phyloP scores from a whole-genome alignment of 228 moss, liverwort and hornwort species.

The Sphagnum magellanicum region DNA sequence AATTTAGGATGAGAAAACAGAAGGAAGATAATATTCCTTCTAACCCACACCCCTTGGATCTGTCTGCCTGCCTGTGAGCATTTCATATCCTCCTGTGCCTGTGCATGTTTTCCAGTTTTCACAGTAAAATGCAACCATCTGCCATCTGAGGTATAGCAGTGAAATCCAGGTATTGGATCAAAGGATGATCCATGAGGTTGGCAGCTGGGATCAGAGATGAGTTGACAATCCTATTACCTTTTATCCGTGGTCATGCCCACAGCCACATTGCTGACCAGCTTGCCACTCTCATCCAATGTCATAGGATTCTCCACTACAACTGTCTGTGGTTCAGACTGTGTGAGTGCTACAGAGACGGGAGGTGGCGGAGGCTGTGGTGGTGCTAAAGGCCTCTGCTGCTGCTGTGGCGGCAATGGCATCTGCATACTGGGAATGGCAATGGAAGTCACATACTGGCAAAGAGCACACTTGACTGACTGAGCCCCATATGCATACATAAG shows the following conservation, averaged over 20 bases:
- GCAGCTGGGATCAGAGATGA: too few relatives aligned
- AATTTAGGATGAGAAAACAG: too few relatives aligned
- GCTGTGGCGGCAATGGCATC: conserved; percentile 19
- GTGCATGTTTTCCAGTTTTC: too few relatives aligned
- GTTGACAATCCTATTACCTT: conserved; percentile 19
- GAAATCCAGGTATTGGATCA: too few relatives aligned
- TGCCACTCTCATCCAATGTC: conserved; percentile 55
- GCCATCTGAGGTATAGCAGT: too few relatives aligned
- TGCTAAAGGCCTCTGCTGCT: conserved; percentile 14
- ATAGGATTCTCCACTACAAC: conserved; percentile 54
- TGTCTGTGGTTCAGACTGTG: conserved; percentile 24
- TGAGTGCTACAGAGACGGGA: neutral
- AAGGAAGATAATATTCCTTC: too few relatives aligned
- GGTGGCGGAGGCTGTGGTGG: conserved; percentile 3
- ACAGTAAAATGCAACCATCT: too few relatives aligned
- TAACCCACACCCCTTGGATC: too few relatives aligned
- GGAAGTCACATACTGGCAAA: conserved; percentile 76
- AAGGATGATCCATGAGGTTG: too few relatives aligned
- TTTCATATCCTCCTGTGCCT: too few relatives aligned
- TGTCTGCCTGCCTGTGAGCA: too few relatives aligned
- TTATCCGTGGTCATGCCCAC: conserved; percentile 56
- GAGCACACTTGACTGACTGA: conserved; percentile 73
- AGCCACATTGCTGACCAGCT: conserved; percentile 55
- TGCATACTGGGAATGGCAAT: conserved; percentile 43
- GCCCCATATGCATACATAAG: conserved; percentile 67